Percentiles rank a stretch among this genome's conserved stretches.
These are phyloP conservation scores for Chaetomium cochliodes DNA, from an alignment of 495 filamentous ascomycete species.

Conservation along the genomic window DNA sequence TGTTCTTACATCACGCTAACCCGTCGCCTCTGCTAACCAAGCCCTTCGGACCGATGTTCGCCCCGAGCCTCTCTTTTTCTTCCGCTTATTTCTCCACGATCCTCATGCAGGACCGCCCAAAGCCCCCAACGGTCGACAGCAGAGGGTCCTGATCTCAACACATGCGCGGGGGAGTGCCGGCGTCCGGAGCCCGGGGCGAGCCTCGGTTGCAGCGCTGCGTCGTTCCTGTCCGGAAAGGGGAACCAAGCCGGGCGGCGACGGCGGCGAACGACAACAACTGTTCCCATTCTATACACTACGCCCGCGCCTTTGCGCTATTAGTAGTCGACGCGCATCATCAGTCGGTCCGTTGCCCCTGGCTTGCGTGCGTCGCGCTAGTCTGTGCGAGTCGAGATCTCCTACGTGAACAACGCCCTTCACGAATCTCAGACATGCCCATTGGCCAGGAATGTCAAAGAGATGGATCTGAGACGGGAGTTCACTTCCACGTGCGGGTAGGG, in stretches of 20 bases:
- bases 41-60: conserved; percentile 20
- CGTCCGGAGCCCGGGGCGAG: not conserved
- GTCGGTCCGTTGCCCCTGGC: conserved; percentile 30
- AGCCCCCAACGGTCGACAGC: not conserved
- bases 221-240: conserved; percentile 3
- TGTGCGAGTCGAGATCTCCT: not conserved
- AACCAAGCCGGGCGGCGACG: not conserved
- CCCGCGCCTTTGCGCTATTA: conserved; percentile 13
- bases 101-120: conserved; percentile 1
- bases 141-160: not conserved
- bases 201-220: conserved; percentile 9
- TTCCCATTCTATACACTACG: conserved; percentile 16
- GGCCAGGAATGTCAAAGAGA: conserved; percentile 3
- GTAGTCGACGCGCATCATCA: conserved; percentile 4
- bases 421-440: conserved; percentile 7
- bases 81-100: conserved; percentile 2
- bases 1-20: not conserved
- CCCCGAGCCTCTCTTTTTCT: not conserved
- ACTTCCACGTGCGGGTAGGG: conserved; percentile 5
- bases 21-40: not conserved
- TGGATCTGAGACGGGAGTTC: conserved; percentile 6
- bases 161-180: not conserved
- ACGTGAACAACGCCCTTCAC: not conserved
- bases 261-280: not conserved
- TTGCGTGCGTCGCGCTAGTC: not conserved